Conservation (phyloP, 192 early-diverging fungal species). For the Coemansia sp. region DNA sequence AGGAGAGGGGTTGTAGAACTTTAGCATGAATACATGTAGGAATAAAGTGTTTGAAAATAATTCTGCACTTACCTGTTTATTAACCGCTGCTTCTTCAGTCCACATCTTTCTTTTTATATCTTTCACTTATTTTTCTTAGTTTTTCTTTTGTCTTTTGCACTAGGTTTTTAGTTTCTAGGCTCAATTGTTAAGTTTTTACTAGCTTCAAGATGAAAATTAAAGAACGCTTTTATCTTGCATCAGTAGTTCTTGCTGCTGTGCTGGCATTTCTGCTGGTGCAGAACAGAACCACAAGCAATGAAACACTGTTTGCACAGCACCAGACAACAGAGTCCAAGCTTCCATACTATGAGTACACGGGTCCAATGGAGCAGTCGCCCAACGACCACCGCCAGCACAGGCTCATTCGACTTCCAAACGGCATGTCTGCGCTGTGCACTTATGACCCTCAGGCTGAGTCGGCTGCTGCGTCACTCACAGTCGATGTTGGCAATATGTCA, state of each 20-base stretch:
- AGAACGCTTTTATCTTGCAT: background rate
- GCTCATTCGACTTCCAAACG: slow-evolving; percentile 59
- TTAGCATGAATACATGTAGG: no score
- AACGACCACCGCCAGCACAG: slow-evolving; percentile 62
- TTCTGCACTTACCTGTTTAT: no score
- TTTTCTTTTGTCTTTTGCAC: no score
- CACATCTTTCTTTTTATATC: no score
- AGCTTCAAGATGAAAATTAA: no score
- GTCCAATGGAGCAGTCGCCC: slow-evolving; percentile 46
- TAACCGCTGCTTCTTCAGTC: no score
- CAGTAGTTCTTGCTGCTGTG: background rate
- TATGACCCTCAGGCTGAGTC: slow-evolving; percentile 55
- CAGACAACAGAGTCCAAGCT: background rate
- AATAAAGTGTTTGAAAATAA: no score
- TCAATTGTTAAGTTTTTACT: no score
- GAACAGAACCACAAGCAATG: background rate
- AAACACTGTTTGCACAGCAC: background rate
- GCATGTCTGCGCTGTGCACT: slow-evolving; percentile 59
- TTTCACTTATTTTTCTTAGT: no score
- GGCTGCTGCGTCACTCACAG: slow-evolving; percentile 61
- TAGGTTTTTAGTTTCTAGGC: no score
- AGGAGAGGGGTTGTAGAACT: no score
- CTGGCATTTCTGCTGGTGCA: background rate
- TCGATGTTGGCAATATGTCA: slow-evolving; percentile 61
- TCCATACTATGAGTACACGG: slow-evolving; percentile 26